These are phyloP conservation scores for Wickerhamomyces tratensis DNA, from an alignment of 805 yeast species.

Conservation along the genomic window DNA sequence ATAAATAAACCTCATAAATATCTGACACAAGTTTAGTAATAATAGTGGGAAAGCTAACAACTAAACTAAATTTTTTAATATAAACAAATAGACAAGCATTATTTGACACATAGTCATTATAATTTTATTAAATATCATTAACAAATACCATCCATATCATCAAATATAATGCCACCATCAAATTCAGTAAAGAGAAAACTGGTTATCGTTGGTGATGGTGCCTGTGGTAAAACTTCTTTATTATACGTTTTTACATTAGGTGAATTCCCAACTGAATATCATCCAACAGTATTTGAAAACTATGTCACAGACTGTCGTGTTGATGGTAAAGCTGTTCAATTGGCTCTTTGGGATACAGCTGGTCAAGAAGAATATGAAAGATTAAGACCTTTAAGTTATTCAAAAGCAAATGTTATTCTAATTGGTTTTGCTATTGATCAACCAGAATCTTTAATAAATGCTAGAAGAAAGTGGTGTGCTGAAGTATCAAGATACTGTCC, in stretches of 20 bases:
- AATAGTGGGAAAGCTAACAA: too few relatives aligned
- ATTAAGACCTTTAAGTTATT: slow-evolving; percentile 81
- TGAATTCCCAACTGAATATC: slow-evolving; percentile 96
- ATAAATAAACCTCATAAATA: too few relatives aligned
- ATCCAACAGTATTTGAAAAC: slow-evolving; percentile 96
- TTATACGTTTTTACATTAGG: slow-evolving; percentile 95
- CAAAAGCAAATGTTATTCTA: slow-evolving; percentile 96
- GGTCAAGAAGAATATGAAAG: slow-evolving; percentile 98
- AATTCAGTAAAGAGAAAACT: slow-evolving; percentile 52
- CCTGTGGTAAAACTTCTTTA: slow-evolving; percentile 95
- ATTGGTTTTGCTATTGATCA: slow-evolving; percentile 93
- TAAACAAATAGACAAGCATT: too few relatives aligned
- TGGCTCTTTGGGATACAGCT: slow-evolving; percentile 97
- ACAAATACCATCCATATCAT: too few relatives aligned
- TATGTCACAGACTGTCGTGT: slow-evolving; percentile 95
- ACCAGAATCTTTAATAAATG: slow-evolving; percentile 88
- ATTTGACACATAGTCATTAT: too few relatives aligned
- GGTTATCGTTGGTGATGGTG: slow-evolving; percentile 95
- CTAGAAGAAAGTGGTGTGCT: slow-evolving; percentile 92
- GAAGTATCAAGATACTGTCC: slow-evolving; percentile 96
- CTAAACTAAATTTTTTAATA: too few relatives aligned
- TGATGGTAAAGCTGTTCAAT: slow-evolving; percentile 85
- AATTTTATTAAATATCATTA: too few relatives aligned
- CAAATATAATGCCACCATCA: too few relatives aligned
- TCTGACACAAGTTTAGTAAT: too few relatives aligned